A percentile compares a stretch with the other conserved stretches of the same genome.
These are phyloP conservation scores for Coprinopsis sp. DNA, from an alignment of 768 basidiomycete genomes.

Conservation along the genomic window DNA sequence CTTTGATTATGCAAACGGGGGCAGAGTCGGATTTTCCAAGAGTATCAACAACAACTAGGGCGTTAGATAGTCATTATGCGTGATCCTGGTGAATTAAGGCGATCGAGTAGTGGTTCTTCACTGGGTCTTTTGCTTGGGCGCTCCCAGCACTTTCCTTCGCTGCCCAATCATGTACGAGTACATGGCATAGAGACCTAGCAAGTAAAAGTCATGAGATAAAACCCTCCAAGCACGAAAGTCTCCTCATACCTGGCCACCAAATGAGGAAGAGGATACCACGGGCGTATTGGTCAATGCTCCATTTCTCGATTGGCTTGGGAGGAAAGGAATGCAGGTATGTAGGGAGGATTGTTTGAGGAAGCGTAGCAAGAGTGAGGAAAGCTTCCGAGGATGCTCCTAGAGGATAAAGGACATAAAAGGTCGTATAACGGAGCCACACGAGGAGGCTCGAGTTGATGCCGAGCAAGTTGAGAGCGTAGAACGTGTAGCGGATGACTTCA, in stretches of 20 bases:
- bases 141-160: slow-evolving; percentile 40
- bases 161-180: slow-evolving; percentile 54
- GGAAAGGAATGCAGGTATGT: slow-evolving; percentile 30
- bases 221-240: background rate
- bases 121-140: slow-evolving; percentile 20
- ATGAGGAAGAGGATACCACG: slow-evolving; percentile 60
- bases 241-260: slow-evolving; percentile 80
- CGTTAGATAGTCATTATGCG: too few relatives aligned
- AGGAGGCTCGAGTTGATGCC: slow-evolving; percentile 48
- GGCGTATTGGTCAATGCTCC: slow-evolving; percentile 54
- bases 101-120: background rate
- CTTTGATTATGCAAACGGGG: slow-evolving; percentile 54
- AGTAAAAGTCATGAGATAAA: background rate
- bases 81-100: too few relatives aligned
- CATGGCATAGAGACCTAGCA: slow-evolving; percentile 46
- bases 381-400: slow-evolving; percentile 91
- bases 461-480: slow-evolving; percentile 71
- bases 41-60: slow-evolving; percentile 42
- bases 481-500: slow-evolving; percentile 88
- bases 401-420: slow-evolving; percentile 93
- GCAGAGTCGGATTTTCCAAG: slow-evolving; percentile 53
- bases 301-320: slow-evolving; percentile 37
- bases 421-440: slow-evolving; percentile 80
- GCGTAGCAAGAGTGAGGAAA: slow-evolving; percentile 70
- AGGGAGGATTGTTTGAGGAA: slow-evolving; percentile 50